Conservation (phyloP, 2,329 filamentous ascomycete genomes). For the Neonectria hederae region DNA sequence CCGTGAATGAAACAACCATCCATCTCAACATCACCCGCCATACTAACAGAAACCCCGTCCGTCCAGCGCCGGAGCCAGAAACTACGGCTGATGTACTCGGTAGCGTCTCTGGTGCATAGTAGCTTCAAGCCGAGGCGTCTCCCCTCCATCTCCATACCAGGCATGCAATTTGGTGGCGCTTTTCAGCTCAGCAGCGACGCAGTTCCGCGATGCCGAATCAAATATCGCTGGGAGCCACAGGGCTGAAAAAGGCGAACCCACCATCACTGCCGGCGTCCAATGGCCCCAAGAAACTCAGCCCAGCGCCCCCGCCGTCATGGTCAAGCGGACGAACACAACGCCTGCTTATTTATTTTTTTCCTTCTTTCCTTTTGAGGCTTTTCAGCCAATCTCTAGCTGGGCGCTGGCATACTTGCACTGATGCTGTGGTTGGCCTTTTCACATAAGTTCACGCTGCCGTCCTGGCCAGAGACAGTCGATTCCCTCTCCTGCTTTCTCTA, state of each 20-base stretch:
- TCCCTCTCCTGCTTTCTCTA: neutral
- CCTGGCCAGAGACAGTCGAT: neutral
- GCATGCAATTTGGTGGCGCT: constrained; percentile 39
- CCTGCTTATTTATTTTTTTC: constrained; percentile 25
- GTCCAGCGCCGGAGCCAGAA: neutral
- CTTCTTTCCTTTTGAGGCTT: neutral
- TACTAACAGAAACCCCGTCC: neutral
- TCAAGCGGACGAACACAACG: constrained; percentile 17
- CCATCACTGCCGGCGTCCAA: constrained; percentile 1
- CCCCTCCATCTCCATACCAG: neutral
- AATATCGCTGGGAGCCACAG: constrained; percentile 27
- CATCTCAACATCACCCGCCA: neutral
- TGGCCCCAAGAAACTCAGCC: neutral
- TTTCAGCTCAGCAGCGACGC: constrained; percentile 21
- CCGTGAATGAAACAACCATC: neutral
- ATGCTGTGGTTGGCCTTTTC: constrained; percentile 4
- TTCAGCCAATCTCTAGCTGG: neutral
- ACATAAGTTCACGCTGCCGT: constrained; percentile 15
- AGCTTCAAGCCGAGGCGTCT: neutral
- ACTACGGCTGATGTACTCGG: neutral
- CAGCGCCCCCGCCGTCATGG: neutral
- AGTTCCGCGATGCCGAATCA: constrained; percentile 34
- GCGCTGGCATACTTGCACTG: neutral
- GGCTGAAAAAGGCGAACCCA: constrained; percentile 35
- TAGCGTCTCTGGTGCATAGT: neutral